phyloP scores from a whole-genome alignment of 805 yeast species.

The Ogataea ramenticola region DNA sequence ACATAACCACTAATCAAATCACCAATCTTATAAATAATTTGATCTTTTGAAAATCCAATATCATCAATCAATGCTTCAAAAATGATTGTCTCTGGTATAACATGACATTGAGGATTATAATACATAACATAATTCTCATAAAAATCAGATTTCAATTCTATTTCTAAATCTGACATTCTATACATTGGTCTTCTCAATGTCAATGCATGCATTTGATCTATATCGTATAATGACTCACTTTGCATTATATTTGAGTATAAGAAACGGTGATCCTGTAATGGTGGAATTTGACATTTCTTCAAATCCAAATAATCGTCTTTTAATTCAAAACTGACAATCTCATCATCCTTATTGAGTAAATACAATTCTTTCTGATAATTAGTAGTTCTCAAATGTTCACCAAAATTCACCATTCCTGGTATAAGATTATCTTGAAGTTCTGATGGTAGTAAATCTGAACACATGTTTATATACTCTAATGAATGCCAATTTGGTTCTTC shows the following conservation, averaged over 20 bases:
- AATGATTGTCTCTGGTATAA: not conserved
- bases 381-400: not conserved
- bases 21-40: not conserved
- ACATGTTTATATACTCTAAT: not conserved
- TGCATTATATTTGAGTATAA: not conserved
- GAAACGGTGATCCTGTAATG: conserved; percentile 5
- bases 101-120: conserved; percentile 5
- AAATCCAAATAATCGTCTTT: conserved; percentile 3
- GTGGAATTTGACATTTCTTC: conserved; percentile 11
- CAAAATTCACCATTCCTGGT: not conserved
- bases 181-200: conserved; percentile 38
- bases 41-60: not conserved
- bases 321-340: conserved; percentile 4
- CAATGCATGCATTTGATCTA: conserved; percentile 33
- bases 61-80: not conserved
- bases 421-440: not conserved
- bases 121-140: conserved; percentile 11
- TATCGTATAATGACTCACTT: conserved; percentile 31
- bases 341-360: conserved; percentile 1
- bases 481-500: no score
- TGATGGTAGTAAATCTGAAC: not conserved
- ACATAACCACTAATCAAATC: conserved; percentile 2
- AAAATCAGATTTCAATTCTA: conserved; percentile 25
- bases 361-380: no score
- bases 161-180: conserved; percentile 15